phyloP scores from a whole-genome alignment of 768 basidiomycete species.

The Gloeophyllum trabeum region DNA sequence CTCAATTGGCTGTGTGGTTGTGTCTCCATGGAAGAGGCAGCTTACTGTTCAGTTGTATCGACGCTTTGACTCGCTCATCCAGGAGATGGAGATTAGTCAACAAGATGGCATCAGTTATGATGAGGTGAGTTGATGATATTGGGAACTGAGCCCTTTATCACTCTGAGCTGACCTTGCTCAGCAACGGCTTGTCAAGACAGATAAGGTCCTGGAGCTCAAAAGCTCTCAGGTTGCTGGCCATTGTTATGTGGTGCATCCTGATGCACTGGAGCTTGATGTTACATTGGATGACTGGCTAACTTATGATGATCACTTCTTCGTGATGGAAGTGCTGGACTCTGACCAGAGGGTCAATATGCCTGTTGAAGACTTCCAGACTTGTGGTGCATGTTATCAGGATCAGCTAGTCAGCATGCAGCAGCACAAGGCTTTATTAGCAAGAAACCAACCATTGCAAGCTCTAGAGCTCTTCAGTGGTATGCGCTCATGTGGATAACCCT shows the following conservation, averaged over 20 bases:
- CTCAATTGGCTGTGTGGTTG: too few relatives aligned
- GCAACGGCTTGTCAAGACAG: conserved; percentile 30
- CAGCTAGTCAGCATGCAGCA: too few relatives aligned
- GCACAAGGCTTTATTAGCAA: background rate
- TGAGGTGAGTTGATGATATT: background rate
- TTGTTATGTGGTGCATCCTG: conserved; percentile 36
- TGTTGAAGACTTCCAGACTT: too few relatives aligned
- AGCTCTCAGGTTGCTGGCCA: conserved; percentile 37
- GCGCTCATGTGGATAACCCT: background rate
- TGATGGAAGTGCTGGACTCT: conserved; percentile 17
- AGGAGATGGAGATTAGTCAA: conserved; percentile 10
- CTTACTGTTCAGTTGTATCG: background rate
- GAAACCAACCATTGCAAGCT: conserved; percentile 31
- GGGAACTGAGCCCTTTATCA: conserved; percentile 5
- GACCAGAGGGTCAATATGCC: too few relatives aligned
- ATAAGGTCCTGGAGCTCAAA: conserved; percentile 14
- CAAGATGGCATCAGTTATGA: background rate
- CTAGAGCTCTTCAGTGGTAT: conserved; percentile 64
- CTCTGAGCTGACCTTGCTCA: conserved; percentile 7
- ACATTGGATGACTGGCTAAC: conserved; percentile 30
- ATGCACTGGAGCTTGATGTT: conserved; percentile 16
- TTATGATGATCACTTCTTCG: conserved; percentile 51
- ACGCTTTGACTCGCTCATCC: background rate
- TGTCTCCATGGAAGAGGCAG: too few relatives aligned
- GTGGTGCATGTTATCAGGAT: too few relatives aligned